These are phyloP conservation scores for Halteria grandinella DNA, from an alignment of 73 alveolate genomes.

Conservation along the genomic window DNA sequence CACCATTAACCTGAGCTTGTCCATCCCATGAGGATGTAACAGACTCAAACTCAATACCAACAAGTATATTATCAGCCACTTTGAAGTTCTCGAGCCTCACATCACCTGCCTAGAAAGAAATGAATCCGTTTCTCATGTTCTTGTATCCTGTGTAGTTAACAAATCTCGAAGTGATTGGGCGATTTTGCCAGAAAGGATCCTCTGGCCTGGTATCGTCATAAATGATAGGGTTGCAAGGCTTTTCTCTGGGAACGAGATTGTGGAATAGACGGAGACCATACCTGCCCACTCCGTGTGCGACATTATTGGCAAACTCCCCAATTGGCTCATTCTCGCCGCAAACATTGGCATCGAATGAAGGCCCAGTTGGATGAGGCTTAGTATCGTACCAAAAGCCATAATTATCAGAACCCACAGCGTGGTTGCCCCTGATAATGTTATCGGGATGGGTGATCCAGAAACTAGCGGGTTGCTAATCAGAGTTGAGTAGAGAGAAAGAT, in stretches of 20 bases:
- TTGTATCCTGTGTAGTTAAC: slow-evolving; percentile 57
- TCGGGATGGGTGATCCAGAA: slow-evolving; percentile 81
- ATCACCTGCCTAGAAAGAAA: slow-evolving; percentile 67
- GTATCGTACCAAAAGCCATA: slow-evolving; percentile 89
- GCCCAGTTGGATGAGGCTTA: slow-evolving; percentile 76
- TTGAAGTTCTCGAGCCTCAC: slow-evolving; percentile 61
- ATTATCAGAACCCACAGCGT: slow-evolving; percentile 88
- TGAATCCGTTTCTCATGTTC: slow-evolving; percentile 63
- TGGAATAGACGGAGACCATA: slow-evolving; percentile 84
- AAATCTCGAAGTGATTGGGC: slow-evolving; percentile 63
- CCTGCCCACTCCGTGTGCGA: slow-evolving; percentile 85
- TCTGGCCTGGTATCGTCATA: neutral
- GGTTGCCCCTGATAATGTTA: slow-evolving; percentile 75
- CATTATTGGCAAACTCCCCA: slow-evolving; percentile 76
- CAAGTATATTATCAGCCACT: slow-evolving; percentile 63
- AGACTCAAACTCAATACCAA: slow-evolving; percentile 62
- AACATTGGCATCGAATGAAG: slow-evolving; percentile 69
- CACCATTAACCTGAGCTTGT: slow-evolving; percentile 42
- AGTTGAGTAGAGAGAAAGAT: slow-evolving; percentile 67
- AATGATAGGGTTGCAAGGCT: slow-evolving; percentile 37
- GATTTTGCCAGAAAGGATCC: slow-evolving; percentile 54
- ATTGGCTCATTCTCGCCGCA: slow-evolving; percentile 74
- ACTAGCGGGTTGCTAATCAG: slow-evolving; percentile 83
- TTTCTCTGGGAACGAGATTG: slow-evolving; percentile 49
- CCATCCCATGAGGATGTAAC: slow-evolving; percentile 42